Evolutionary conservation across 331 rosid genomes (phyloP), one percentile per base, ranked within the genome.

Genomic region (Quercus lobata): DNA sequence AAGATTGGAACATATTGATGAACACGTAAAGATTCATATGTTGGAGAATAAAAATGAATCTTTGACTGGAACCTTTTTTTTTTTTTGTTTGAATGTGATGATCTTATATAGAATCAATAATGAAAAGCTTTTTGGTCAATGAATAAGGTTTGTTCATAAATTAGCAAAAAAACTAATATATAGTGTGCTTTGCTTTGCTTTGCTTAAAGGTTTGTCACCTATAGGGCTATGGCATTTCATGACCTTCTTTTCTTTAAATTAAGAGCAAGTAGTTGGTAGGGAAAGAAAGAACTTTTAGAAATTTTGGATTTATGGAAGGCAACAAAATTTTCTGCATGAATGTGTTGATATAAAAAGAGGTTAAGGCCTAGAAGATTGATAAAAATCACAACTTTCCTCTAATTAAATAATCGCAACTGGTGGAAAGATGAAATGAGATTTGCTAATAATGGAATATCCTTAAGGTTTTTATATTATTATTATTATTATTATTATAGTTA

Each of bases 11-110:
- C 52, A 56, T n/a, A 2, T 14, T 73, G 57, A 55, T 74, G 83
- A 68, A 49, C 54, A 49, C 70, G 74, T 11, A 73, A 56, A 75
- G 78, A 71, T 41, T 49, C 34, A 52, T 83, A 72, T 81, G 73
- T 49, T 41, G 61, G 58, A 55, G 55, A 46, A 75, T 71, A 79
- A 55, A 62, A 56, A 69, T 61, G 79, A 71, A 81, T 85, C 83
- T 87, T 85, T 87, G 86, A 87, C 87, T 65, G 10, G 53, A 81
- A 24, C 78, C 78, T 84, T 37, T 37, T 37, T 84, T 37, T 84
- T 72, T 85, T 84, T 72, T 85, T 84, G 86, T 73, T 37, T 72
- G 69, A 57, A 71, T 32, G 5, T 49, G 54, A 56, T 61, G 81
- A 78, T 72, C 76, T 74, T 72, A 19, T 24, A 34, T 71, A 49